Percentiles rank a stretch among this genome's conserved stretches.
These are phyloP conservation scores for Raphanus hybrid DNA, from an alignment of 441 rosid species.

Conservation along the genomic window DNA sequence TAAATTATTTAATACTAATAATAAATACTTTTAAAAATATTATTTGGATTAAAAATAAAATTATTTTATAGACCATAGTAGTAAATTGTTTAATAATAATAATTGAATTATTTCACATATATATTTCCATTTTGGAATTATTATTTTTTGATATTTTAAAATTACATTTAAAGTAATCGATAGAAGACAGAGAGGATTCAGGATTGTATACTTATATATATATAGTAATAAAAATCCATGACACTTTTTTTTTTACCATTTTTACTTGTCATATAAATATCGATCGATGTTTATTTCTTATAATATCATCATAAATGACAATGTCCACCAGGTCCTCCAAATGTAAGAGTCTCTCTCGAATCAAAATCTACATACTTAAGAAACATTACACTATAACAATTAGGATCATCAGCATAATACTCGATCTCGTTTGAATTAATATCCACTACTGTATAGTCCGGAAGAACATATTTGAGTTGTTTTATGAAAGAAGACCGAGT, in stretches of 20 bases:
- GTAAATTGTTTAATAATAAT: neutral
- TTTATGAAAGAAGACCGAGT: slow-evolving; percentile 31
- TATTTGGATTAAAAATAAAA: neutral
- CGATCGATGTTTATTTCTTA: neutral
- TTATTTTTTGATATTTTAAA: neutral
- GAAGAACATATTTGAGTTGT: slow-evolving; percentile 34
- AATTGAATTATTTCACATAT: neutral
- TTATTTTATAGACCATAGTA: neutral
- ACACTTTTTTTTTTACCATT: neutral
- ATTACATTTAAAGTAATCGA: neutral
- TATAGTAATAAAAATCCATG: neutral
- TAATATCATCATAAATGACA: neutral
- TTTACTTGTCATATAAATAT: neutral
- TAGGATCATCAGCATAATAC: slow-evolving; percentile 20
- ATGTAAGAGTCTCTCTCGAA: slow-evolving; percentile 37
- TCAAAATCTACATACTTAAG: slow-evolving; percentile 20
- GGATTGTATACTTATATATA: neutral
- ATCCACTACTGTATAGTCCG: slow-evolving; percentile 14
- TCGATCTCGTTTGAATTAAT: slow-evolving; percentile 31
- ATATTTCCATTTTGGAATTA: neutral
- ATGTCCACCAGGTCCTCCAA: slow-evolving; percentile 41
- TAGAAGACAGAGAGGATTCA: neutral
- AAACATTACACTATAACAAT: slow-evolving; percentile 31
- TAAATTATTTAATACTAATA: neutral
- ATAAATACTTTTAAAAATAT: neutral